These are phyloP conservation scores for Phascolomyces articulosus DNA, from an alignment of 371 early-diverging fungal species.

Conservation along the genomic window DNA sequence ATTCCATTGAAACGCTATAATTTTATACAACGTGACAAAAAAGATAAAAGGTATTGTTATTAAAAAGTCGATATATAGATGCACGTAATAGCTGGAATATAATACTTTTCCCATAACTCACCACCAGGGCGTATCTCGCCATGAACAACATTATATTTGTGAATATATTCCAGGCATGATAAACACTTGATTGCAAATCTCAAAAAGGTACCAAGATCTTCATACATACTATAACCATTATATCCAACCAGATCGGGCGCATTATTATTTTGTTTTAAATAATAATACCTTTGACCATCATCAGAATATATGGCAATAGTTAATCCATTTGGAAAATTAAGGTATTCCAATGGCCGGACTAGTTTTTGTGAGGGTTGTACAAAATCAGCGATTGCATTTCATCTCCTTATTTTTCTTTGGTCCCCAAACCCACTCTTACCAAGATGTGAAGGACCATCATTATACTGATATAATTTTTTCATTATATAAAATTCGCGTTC, in stretches of 20 bases:
- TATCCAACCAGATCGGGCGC: no score
- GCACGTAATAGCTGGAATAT: no score
- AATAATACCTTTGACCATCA: no score
- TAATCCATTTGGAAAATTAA: conserved; percentile 36
- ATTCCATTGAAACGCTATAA: conserved; percentile 46
- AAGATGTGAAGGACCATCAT: conserved; percentile 34
- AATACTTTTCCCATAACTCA: no score
- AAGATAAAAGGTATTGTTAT: no score
- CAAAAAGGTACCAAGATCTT: conserved; percentile 30
- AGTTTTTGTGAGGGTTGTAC: no score
- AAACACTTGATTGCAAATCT: conserved; percentile 47
- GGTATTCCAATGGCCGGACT: conserved; percentile 45
- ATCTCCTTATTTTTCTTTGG: neutral
- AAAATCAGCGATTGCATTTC: no score
- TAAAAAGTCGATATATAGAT: no score
- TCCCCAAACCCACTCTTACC: conserved; percentile 27
- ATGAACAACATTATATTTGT: conserved; percentile 40
- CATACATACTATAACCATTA: no score
- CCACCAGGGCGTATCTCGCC: conserved; percentile 32
- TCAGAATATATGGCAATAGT: conserved; percentile 38
- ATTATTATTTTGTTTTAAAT: no score
- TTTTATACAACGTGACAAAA: no score
- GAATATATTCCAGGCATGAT: conserved; percentile 48
- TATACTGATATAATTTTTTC: conserved; percentile 37
- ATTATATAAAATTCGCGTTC: conserved; percentile 49